These are phyloP conservation scores for Pholiota conissans DNA, from an alignment of 768 basidiomycete species.

Conservation along the genomic window DNA sequence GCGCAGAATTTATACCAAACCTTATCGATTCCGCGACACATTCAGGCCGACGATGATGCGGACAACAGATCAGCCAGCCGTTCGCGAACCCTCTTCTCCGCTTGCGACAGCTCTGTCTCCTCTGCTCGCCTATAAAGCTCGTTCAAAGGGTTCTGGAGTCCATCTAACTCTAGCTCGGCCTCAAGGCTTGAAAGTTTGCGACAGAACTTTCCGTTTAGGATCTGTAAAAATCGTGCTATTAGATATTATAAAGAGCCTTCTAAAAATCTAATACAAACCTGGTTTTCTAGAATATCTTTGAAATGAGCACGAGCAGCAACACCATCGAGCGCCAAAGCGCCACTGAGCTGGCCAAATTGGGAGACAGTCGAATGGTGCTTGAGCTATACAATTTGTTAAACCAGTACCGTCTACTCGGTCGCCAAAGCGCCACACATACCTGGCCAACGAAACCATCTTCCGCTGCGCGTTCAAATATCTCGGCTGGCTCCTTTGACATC, in stretches of 20 bases:
- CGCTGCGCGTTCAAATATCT: constrained; percentile 67
- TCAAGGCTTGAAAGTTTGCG: constrained; percentile 56
- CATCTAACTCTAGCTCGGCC: constrained; percentile 55
- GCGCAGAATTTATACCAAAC: too few species aligned
- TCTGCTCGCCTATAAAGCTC: constrained; percentile 50
- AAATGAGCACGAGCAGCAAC: constrained; percentile 50
- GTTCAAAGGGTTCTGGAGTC: constrained; percentile 53
- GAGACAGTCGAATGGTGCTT: constrained; percentile 64
- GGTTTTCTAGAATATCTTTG: constrained; percentile 57
- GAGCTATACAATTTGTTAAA: constrained; percentile 34
- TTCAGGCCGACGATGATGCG: constrained; percentile 2
- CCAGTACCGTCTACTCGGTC: neutral
- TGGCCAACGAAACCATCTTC: constrained; percentile 65
- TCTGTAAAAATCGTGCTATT: constrained; percentile 27
- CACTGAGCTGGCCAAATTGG: constrained; percentile 62
- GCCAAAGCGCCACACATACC: constrained; percentile 24
- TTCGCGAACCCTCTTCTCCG: constrained; percentile 57
- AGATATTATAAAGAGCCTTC: too few species aligned
- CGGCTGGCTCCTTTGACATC: constrained; percentile 74
- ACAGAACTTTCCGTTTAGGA: constrained; percentile 61
- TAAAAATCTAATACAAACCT: constrained; percentile 29
- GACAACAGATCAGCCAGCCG: constrained; percentile 42
- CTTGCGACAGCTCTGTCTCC: constrained; percentile 53
- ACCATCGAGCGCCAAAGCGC: constrained; percentile 57
- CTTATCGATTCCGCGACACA: neutral